phyloP scores from a whole-genome alignment of 1,284 basidiomycete genomes.

The Sparassis latifolia region DNA sequence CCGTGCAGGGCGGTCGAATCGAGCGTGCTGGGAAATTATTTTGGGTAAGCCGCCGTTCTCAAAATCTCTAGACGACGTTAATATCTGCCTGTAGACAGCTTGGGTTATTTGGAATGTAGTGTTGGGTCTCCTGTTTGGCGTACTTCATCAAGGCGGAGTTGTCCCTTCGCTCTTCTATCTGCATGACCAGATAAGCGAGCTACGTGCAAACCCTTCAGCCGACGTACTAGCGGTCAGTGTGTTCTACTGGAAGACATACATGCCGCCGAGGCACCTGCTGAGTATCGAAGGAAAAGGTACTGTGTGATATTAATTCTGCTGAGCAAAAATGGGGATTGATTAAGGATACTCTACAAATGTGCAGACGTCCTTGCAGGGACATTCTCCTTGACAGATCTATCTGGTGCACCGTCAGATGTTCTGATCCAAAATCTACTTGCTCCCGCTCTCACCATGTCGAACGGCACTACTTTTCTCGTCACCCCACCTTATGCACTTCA shows the following conservation, averaged over 20 bases:
- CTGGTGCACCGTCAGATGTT: slow-evolving; percentile 18
- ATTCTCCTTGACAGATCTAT: slow-evolving; percentile 18
- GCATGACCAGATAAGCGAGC: slow-evolving; percentile 18
- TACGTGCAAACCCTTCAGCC: not conserved
- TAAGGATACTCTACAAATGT: too few species aligned
- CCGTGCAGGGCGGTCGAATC: slow-evolving; percentile 20
- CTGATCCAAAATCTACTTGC: slow-evolving; percentile 15
- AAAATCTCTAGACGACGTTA: not conserved
- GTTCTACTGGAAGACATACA: slow-evolving; percentile 38
- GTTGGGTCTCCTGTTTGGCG: slow-evolving; percentile 28
- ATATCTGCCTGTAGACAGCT: slow-evolving; percentile 14
- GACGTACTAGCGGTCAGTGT: slow-evolving; percentile 12
- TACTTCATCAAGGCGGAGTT: slow-evolving; percentile 36
- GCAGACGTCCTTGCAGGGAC: slow-evolving; percentile 11
- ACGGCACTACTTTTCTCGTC: slow-evolving; percentile 20
- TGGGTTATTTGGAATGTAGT: slow-evolving; percentile 28
- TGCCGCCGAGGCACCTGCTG: slow-evolving; percentile 32
- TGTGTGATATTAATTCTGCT: too few species aligned
- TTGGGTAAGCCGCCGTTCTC: slow-evolving; percentile 23
- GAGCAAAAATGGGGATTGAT: too few species aligned
- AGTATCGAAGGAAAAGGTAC: slow-evolving; percentile 22
- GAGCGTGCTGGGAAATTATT: slow-evolving; percentile 24
- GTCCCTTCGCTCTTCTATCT: slow-evolving; percentile 32
- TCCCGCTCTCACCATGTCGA: not conserved
- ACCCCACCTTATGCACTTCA: slow-evolving; percentile 22